These are phyloP conservation scores for Dryas octopetala DNA, from an alignment of 306 rosid species.

Conservation along the genomic window DNA sequence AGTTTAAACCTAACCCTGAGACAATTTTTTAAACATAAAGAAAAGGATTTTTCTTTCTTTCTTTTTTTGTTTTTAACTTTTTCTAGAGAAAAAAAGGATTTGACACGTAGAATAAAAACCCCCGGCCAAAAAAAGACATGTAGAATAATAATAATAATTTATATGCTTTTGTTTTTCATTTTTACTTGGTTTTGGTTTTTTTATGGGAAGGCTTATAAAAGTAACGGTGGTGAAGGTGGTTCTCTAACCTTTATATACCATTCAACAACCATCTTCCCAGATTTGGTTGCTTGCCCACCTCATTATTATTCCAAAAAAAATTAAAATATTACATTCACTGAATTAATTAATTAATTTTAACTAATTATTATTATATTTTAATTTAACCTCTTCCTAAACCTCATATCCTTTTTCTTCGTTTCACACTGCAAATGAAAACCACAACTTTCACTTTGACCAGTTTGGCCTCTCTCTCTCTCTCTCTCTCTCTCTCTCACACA, in stretches of 20 bases:
- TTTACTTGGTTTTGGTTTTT: constrained; percentile 1
- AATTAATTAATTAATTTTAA: not conserved
- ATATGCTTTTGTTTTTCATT: not conserved
- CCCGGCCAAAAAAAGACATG: no score
- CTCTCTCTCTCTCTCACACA: not conserved
- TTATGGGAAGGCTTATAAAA: constrained; percentile 21
- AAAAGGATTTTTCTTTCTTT: not conserved
- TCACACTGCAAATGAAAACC: constrained; percentile 44
- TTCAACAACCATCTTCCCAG: constrained; percentile 54
- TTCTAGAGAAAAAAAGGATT: not conserved
- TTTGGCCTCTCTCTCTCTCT: constrained; percentile 7
- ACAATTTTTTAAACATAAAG: not conserved
- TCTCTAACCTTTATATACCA: constrained; percentile 43
- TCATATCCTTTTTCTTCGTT: constrained; percentile 25
- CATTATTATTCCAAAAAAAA: constrained; percentile 30
- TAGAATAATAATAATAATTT: not conserved
- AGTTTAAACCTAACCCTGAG: constrained; percentile 25
- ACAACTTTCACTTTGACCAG: constrained; percentile 53
- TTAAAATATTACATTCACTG: not conserved
- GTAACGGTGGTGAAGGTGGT: constrained; percentile 35
- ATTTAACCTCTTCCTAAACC: constrained; percentile 1
- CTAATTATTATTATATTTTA: not conserved
- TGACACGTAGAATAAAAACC: not conserved
- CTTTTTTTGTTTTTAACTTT: not conserved
- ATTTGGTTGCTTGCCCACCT: constrained; percentile 68